Base-by-base conservation (phyloP, 73 alveolate species). In the Paramecium sexaurelia region DNA sequence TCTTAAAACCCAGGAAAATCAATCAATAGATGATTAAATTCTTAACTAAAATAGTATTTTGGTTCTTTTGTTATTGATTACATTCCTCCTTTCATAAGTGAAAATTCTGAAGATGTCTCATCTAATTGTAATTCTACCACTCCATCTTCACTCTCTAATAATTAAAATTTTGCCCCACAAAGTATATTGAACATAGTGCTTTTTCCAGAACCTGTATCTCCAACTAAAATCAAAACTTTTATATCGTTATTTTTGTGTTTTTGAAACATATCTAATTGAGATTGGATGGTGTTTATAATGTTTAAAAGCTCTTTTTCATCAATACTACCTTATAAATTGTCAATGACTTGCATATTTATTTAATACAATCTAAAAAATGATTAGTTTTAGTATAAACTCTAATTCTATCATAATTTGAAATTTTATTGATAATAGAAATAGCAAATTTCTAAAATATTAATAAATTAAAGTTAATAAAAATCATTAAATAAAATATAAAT, bases 1-100 rank as follows among this genome's bases (percentile, higher is more conserved):
- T 61, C 83, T 20, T 61, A 10, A 61, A 61, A 61, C 24, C 83
- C 83, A 13, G 83, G 83, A 32, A 20, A 61, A 61, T 61, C 83
- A 61, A 61, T 61, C 1, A 61, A 2, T 10, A 22, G 24, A 61
- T 61, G 83, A 20, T 61, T 20, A 32, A 3, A 32, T 11, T 27
- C 20, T 61, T 26, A 15, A 7, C 7, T 20, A 32, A 13, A 61
- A 51, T 51, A 51, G 7, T n/a, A n/a, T 6, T 51, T 51, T 17
- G 67, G 67, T 3, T n/a, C 9, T 51, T 51, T 51, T 13, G 67
- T 51, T 2, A 17, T 20, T 4, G 67, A 51, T n/a, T 51, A 0
- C 29, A 51, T n/a, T n/a, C 67, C 67, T 51, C 67, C 67, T 7
- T 51, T 51, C 67, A 51, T 51, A 13, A n/a, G 3, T 51, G 26